Conservation (phyloP, 768 basidiomycete species). For the Cyclocybe aegerita region DNA sequence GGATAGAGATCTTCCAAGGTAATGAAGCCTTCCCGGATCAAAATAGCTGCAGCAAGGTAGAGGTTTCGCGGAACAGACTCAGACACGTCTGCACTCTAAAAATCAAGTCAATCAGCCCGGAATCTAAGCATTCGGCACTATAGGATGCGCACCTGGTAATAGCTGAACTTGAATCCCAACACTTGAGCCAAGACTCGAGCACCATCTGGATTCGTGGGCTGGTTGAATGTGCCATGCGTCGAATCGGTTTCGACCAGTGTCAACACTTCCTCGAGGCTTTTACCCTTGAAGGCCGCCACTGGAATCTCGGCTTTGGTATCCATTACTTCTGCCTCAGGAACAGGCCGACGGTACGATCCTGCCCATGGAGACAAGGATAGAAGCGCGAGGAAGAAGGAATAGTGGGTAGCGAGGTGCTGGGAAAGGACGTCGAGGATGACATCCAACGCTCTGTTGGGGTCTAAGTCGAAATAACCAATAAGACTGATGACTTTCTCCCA, state of each 20-base stretch:
- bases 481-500: conserved; percentile 88
- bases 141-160: conserved; percentile 70
- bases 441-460: conserved; percentile 92
- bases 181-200: conserved; percentile 83
- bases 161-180: conserved; percentile 94
- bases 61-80: conserved; percentile 71
- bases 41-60: conserved; percentile 78
- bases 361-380: conserved; percentile 89
- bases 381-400: conserved; percentile 85
- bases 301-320: conserved; percentile 31
- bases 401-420: conserved; percentile 77
- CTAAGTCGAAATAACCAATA: conserved; percentile 95
- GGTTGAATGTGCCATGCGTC: conserved; percentile 8
- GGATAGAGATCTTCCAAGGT: conserved; percentile 86
- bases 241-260: conserved; percentile 46
- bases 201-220: conserved; percentile 27
- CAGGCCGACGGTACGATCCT: conserved; percentile 41
- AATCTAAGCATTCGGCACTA: too few relatives aligned
- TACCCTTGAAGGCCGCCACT: conserved; percentile 49
- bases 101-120: neutral
- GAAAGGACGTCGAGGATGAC: conserved; percentile 91
- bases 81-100: conserved; percentile 53
- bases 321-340: conserved; percentile 32
- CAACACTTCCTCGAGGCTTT: conserved; percentile 68
- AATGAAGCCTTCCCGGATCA: conserved; percentile 90